Percentiles rank a stretch among this genome's conserved stretches.
These are phyloP conservation scores for Aspergillus diversus DNA, from an alignment of 495 filamentous ascomycete genomes.

Conservation along the genomic window DNA sequence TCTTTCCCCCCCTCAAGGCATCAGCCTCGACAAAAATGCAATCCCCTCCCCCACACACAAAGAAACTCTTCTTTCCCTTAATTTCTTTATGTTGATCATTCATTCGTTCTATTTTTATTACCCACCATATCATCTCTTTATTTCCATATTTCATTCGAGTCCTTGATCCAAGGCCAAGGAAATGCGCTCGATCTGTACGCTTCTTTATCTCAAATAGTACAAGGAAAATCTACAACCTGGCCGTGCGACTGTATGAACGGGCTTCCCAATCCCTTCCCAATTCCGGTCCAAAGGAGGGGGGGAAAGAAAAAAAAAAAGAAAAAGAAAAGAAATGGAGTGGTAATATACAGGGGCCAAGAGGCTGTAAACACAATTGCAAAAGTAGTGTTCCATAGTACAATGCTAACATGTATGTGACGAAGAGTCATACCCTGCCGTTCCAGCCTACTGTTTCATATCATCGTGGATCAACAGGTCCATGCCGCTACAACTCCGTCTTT, in stretches of 20 bases:
- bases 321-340: slow-evolving; percentile 9
- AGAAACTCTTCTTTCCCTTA: background rate
- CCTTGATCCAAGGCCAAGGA: background rate
- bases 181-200: background rate
- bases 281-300: slow-evolving; percentile 9
- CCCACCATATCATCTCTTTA: slow-evolving; percentile 3
- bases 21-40: background rate
- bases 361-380: slow-evolving; percentile 9
- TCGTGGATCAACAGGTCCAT: slow-evolving; percentile 73
- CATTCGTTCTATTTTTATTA: slow-evolving; percentile 14
- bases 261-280: slow-evolving; percentile 18
- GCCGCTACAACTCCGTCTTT: slow-evolving; percentile 87
- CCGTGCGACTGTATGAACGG: slow-evolving; percentile 13
- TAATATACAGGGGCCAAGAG: slow-evolving; percentile 24
- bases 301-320: background rate
- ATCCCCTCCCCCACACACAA: background rate
- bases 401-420: slow-evolving; percentile 16
- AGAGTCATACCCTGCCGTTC: background rate
- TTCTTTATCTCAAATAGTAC: background rate
- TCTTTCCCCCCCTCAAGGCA: background rate
- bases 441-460: background rate
- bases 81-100: slow-evolving; percentile 1
- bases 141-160: background rate
- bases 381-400: slow-evolving; percentile 11
- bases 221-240: slow-evolving; percentile 5